Base-by-base conservation (phyloP, 1,139 yeast genomes). In the Kodamaea derodonti region DNA sequence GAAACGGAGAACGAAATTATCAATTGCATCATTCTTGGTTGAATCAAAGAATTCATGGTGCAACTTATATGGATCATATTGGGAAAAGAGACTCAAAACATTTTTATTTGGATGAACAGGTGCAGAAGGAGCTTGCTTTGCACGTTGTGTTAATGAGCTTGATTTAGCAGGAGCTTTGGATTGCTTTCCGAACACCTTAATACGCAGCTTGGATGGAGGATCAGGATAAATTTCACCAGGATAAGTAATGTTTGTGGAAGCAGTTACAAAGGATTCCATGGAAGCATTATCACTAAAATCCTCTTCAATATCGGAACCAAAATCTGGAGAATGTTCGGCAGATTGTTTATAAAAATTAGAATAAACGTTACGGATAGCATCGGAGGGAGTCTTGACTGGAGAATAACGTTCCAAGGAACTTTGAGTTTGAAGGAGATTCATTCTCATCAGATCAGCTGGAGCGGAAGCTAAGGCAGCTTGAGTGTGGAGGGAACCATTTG, bases 191-290 rank as follows among this genome's bases (percentile, higher is more conserved):
- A 25, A 20, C 9, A 22, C 14, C 14, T 17, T 16, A 14, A 20
- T 31, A 14, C 23, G 20, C 20, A 24, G 20, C n/a, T 16, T 14
- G n/a, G n/a, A n/a, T 12, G 24, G 14, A 14, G 12, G 18, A 11
- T 31, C 27, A 7, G 22, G n/a, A 16, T 16, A 14, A 18, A 30
- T 29, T 22, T 33, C 35, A 23, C 28, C 43, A 27, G 38, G 45
- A 20, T 52, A 57, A 20, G 60, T 54, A 36, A 65, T 47, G 3
- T 60, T 49, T 15, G 69, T 59, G 12, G 52, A 49, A 3, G 71
- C 72, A 27, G 73, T 67, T 25, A 61, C 59, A 46, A 65, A 68
- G 2, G 69, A 45, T 27, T 62, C 65, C 32, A 65, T 38, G 4
- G 67, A 60, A 13, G 40, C 50, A 20, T 39, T 41, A 31, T 60